Percentiles rank a stretch among this genome's conserved stretches.
Evolutionary conservation across 768 basidiomycete species (phyloP).

Genomic region (Psilocybe subaeruginosa): DNA sequence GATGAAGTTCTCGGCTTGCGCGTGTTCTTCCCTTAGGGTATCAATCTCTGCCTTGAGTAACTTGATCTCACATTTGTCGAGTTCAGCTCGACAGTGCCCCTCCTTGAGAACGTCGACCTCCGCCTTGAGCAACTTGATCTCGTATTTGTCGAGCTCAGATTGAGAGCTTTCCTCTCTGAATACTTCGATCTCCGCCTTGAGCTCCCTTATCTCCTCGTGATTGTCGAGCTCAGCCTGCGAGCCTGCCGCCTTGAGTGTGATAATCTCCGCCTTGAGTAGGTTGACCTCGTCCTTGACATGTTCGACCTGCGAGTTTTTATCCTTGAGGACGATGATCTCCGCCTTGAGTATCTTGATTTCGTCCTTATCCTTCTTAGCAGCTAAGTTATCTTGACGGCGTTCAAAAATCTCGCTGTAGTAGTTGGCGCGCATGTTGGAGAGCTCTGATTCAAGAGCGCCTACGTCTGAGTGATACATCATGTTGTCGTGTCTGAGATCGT

Average conservation of each 20-base stretch:
- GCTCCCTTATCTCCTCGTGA: background rate
- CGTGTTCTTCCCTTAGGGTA: conserved; percentile 5
- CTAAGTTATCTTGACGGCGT: background rate
- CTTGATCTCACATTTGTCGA: background rate
- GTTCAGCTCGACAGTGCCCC: background rate
- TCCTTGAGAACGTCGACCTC: conserved; percentile 4
- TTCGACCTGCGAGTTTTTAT: background rate
- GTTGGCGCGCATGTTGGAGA: conserved; percentile 28
- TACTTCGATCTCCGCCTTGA: background rate
- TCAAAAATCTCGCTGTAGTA: conserved; percentile 10
- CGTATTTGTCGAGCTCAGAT: background rate
- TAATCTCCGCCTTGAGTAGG: background rate
- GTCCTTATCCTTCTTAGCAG: background rate
- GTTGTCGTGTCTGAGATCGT: conserved; percentile 26
- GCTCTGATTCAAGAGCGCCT: conserved; percentile 27
- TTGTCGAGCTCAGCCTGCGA: background rate
- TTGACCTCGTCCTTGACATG: background rate
- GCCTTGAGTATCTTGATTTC: background rate
- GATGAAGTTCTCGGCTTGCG: conserved; percentile 35
- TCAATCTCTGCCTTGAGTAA: background rate
- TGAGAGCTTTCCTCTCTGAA: conserved; percentile 5
- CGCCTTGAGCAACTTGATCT: background rate
- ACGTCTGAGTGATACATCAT: conserved; percentile 17
- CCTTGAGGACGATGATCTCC: conserved; percentile 1
- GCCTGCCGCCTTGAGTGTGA: too few relatives aligned